phyloP scores from a whole-genome alignment of 108 stramenopile genomes.

The Conticribra guillardii region DNA sequence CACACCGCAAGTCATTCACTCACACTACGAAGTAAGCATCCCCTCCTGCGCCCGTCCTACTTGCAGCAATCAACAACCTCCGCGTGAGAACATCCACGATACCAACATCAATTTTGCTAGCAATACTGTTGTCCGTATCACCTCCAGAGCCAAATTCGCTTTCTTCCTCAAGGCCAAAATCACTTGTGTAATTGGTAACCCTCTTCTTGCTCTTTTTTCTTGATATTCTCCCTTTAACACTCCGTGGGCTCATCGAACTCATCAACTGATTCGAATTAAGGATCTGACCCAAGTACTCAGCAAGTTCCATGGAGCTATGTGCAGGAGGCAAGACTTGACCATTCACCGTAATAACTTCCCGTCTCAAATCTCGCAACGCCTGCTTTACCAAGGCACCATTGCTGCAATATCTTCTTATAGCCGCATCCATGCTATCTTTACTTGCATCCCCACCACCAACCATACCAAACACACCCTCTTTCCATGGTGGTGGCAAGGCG shows the following conservation, averaged over 20 bases:
- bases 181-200: slow-evolving; percentile 28
- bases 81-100: slow-evolving; percentile 76
- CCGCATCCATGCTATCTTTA: slow-evolving; percentile 34
- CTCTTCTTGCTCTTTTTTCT: slow-evolving; percentile 18
- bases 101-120: slow-evolving; percentile 48
- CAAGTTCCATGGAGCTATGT: slow-evolving; percentile 69
- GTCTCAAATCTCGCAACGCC: slow-evolving; percentile 79
- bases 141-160: slow-evolving; percentile 31
- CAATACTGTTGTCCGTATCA: slow-evolving; percentile 22
- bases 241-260: slow-evolving; percentile 20
- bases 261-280: slow-evolving; percentile 61
- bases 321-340: slow-evolving; percentile 82
- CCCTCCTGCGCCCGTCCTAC: slow-evolving; percentile 86
- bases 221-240: slow-evolving; percentile 6
- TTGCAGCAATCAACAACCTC: slow-evolving; percentile 79
- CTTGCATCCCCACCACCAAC: slow-evolving; percentile 17
- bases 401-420: slow-evolving; percentile 39
- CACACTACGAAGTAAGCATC: slow-evolving; percentile 86
- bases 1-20: slow-evolving; percentile 8
- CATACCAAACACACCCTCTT: slow-evolving; percentile 45
- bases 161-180: slow-evolving; percentile 44
- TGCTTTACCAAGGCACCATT: slow-evolving; percentile 66
- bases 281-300: slow-evolving; percentile 60
- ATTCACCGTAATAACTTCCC: slow-evolving; percentile 87
- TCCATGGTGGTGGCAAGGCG: slow-evolving; percentile 66